These are phyloP conservation scores for Cytospora schulzeri DNA, from an alignment of 2,329 filamentous ascomycete species.

Conservation along the genomic window DNA sequence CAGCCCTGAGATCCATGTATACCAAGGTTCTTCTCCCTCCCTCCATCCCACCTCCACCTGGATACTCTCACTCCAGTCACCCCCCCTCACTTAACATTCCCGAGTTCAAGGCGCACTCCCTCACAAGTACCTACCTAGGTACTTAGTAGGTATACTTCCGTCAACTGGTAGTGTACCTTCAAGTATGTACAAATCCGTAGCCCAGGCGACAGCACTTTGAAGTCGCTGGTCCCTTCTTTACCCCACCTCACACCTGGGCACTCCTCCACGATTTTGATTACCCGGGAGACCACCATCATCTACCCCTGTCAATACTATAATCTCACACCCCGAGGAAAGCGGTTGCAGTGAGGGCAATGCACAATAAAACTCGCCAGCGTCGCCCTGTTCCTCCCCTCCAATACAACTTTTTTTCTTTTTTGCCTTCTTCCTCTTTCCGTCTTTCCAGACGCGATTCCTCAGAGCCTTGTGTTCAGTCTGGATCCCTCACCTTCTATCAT, in stretches of 20 bases:
- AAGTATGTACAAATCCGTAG: too few relatives aligned
- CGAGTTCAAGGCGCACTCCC: neutral
- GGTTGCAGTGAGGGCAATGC: conserved; percentile 14
- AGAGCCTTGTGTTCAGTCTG: neutral
- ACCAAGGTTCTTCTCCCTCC: neutral
- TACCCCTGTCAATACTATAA: conserved; percentile 3
- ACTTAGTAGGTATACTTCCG: neutral
- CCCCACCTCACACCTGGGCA: conserved; percentile 6
- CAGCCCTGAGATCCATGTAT: conserved; percentile 17
- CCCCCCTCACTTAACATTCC: neutral
- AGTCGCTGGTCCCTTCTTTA: neutral
- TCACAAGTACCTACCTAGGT: too few relatives aligned
- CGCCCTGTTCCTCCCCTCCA: conserved; percentile 18
- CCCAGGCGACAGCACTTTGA: conserved; percentile 1
- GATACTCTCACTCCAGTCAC: conserved; percentile 8
- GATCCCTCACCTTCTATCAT: neutral
- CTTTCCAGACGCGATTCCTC: neutral
- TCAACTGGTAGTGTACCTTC: neutral
- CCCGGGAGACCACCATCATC: conserved; percentile 2
- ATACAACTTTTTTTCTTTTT: conserved; percentile 5
- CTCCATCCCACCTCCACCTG: too few relatives aligned
- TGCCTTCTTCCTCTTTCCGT: neutral
- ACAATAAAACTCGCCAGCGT: conserved; percentile 28
- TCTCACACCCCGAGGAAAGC: conserved; percentile 10
- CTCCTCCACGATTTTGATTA: conserved; percentile 1